These are phyloP conservation scores for Monosporascus cannonballus DNA, from an alignment of 2,329 filamentous ascomycete species.

Conservation along the genomic window DNA sequence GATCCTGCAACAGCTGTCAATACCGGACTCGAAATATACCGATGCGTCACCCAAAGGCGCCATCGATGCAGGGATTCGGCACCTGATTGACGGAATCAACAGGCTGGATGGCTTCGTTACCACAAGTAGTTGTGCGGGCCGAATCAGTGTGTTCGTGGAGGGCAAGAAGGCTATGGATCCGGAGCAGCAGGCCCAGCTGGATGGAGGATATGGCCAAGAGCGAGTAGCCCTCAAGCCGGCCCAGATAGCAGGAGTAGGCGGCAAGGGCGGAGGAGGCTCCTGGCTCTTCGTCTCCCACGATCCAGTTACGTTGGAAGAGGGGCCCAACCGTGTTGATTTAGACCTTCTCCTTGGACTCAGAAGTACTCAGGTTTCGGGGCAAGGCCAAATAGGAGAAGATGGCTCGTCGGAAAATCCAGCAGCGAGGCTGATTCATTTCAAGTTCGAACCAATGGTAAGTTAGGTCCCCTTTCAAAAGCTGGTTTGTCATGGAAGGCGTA, in stretches of 20 bases:
- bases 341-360: slow-evolving; percentile 24
- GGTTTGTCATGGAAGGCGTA: too few relatives aligned
- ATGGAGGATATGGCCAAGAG: slow-evolving; percentile 7
- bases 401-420: slow-evolving; percentile 18
- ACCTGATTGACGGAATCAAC: slow-evolving; percentile 77
- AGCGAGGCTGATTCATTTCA: slow-evolving; percentile 66
- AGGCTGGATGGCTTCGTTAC: slow-evolving; percentile 69
- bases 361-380: slow-evolving; percentile 28
- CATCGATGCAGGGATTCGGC: slow-evolving; percentile 71
- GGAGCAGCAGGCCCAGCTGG: slow-evolving; percentile 8
- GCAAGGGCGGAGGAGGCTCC: slow-evolving; percentile 75
- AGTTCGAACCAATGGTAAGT: slow-evolving; percentile 90
- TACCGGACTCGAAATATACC: slow-evolving; percentile 65
- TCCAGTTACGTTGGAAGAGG: slow-evolving; percentile 39
- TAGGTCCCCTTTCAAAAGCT: too few relatives aligned
- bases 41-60: slow-evolving; percentile 87
- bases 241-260: slow-evolving; percentile 58
- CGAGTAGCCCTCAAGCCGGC: slow-evolving; percentile 18
- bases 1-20: slow-evolving; percentile 65
- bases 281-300: slow-evolving; percentile 91
- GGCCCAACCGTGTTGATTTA: slow-evolving; percentile 15
- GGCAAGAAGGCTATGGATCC: slow-evolving; percentile 45
- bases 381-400: slow-evolving; percentile 14
- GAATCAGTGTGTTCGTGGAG: slow-evolving; percentile 84
- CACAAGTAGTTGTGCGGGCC: slow-evolving; percentile 86